Conservation (phyloP, 345 rosid genomes). For the Brassica juncea region DNA sequence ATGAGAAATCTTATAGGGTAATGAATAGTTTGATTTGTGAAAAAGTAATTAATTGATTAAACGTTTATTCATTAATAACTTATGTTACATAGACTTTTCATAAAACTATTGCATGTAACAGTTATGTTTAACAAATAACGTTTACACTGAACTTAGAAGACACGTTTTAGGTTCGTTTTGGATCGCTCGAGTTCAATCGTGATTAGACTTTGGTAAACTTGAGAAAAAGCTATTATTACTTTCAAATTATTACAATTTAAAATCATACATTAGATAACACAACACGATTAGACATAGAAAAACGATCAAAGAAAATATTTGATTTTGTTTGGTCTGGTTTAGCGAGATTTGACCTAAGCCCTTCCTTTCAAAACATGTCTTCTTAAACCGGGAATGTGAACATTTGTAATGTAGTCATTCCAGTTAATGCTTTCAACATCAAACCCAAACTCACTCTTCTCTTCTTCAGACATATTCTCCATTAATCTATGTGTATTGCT, state of each 20-base stretch:
- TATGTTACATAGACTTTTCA: too few relatives aligned
- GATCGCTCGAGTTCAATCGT: background rate
- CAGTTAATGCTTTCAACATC: conserved; percentile 69
- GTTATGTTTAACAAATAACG: background rate
- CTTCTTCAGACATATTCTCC: conserved; percentile 78
- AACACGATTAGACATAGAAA: conserved; percentile 12
- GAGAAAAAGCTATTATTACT: background rate
- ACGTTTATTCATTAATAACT: too few relatives aligned
- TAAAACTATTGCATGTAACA: too few relatives aligned
- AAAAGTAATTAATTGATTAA: too few relatives aligned
- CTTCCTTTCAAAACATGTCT: conserved; percentile 61
- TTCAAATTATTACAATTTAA: conserved; percentile 27
- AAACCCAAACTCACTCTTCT: conserved; percentile 68
- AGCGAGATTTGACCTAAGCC: conserved; percentile 26
- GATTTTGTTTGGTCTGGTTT: conserved; percentile 21
- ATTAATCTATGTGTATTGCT: conserved; percentile 72
- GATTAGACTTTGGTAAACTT: background rate
- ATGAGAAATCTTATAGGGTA: background rate
- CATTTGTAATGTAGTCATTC: conserved; percentile 65
- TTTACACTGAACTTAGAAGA: background rate
- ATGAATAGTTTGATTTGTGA: too few relatives aligned
- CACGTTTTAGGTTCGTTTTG: background rate
- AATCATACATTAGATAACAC: conserved; percentile 30
- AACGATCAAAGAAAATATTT: conserved; percentile 21
- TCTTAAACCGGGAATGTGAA: conserved; percentile 76